These are phyloP conservation scores for Aspergillus ochraceoroseus DNA, from an alignment of 2,329 filamentous ascomycete species.

Conservation along the genomic window DNA sequence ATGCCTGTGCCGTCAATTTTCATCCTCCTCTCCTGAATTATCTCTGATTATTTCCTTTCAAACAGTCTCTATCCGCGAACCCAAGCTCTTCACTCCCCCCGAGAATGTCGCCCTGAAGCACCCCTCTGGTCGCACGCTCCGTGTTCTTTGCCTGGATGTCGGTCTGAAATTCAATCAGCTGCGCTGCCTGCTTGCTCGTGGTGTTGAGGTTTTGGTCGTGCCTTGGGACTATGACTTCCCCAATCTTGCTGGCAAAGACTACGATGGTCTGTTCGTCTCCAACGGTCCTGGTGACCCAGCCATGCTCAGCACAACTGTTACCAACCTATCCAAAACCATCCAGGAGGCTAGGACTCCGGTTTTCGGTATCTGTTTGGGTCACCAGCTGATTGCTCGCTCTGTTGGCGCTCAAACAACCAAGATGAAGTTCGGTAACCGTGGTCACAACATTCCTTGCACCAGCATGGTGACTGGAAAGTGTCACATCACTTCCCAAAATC, in stretches of 20 bases:
- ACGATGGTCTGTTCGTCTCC: constrained; percentile 95
- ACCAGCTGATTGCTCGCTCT: constrained; percentile 85
- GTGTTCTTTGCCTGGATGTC: constrained; percentile 90
- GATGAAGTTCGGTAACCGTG: constrained; percentile 99
- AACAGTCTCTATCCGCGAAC: constrained; percentile 79
- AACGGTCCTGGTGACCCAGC: constrained; percentile 96
- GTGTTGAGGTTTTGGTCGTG: constrained; percentile 88
- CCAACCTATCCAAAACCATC: constrained; percentile 71
- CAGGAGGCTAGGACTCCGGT: constrained; percentile 77
- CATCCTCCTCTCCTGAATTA: background rate
- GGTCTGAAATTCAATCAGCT: constrained; percentile 98
- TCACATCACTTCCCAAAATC: constrained; percentile 98
- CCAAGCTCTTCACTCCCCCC: constrained; percentile 78
- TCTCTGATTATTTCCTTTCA: constrained; percentile 31
- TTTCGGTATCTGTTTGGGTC: constrained; percentile 93
- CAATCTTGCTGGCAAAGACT: constrained; percentile 68
- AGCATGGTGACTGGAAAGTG: constrained; percentile 93
- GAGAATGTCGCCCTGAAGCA: constrained; percentile 69
- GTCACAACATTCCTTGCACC: constrained; percentile 97
- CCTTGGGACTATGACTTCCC: constrained; percentile 95
- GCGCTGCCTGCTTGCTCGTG: constrained; percentile 82
- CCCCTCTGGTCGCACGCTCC: constrained; percentile 78
- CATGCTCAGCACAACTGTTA: constrained; percentile 70
- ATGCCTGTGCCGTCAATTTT: too few relatives aligned
- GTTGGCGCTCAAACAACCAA: constrained; percentile 81